Evolutionary conservation across 306 rosid species (phyloP).

Genomic region (Trifolium pratense): DNA sequence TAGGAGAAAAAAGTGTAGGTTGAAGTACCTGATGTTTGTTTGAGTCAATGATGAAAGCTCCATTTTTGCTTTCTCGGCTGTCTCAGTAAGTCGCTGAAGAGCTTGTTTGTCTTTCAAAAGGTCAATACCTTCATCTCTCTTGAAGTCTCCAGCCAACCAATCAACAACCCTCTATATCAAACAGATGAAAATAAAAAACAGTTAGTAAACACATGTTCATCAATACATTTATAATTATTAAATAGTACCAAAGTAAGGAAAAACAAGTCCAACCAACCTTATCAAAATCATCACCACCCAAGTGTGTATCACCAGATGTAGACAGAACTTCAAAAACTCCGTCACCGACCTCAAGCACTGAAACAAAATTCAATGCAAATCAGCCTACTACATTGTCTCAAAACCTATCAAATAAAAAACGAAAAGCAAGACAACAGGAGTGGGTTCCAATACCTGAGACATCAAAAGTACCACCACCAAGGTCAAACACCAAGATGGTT

Average conservation of each 20-base stretch:
- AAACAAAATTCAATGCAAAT: not conserved
- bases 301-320: constrained; percentile 95
- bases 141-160: constrained; percentile 80
- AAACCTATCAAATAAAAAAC: not conserved
- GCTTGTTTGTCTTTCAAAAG: constrained; percentile 96
- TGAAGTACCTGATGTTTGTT: constrained; percentile 78
- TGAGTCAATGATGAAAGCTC: constrained; percentile 93
- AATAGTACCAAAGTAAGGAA: not conserved
- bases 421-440: not conserved
- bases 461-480: constrained; percentile 98
- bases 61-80: constrained; percentile 98
- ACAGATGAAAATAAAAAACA: not conserved
- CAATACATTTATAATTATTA: not conserved
- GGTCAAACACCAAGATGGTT: constrained; percentile 95
- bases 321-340: constrained; percentile 98
- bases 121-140: constrained; percentile 88
- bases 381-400: not conserved
- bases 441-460: constrained; percentile 70
- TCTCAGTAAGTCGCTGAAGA: constrained; percentile 96
- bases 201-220: not conserved
- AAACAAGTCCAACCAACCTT: constrained; percentile 58
- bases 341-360: constrained; percentile 96
- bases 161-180: constrained; percentile 82
- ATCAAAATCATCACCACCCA: constrained; percentile 98
- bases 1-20: not conserved